Evolutionary conservation across 768 basidiomycete genomes (phyloP).

Genomic region (Amanita polypyramis): DNA sequence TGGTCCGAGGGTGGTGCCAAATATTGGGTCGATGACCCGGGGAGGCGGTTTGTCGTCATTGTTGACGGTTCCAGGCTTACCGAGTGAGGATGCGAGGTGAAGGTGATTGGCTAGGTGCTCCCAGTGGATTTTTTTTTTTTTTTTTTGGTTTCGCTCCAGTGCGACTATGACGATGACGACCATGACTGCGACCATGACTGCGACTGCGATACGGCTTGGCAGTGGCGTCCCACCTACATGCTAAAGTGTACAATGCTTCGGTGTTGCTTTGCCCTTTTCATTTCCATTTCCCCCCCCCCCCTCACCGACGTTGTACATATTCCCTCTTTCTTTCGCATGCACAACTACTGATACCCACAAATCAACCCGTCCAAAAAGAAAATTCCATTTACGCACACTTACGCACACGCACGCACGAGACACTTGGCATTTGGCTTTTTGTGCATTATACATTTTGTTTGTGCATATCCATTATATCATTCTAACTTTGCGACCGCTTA

Average conservation of each 20-base stretch:
- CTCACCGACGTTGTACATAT: neutral
- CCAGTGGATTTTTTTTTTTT: neutral
- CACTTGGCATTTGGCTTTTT: neutral
- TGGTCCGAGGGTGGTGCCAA: conserved; percentile 25
- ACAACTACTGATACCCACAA: neutral
- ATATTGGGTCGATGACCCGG: conserved; percentile 24
- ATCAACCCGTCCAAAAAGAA: neutral
- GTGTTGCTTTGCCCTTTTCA: neutral
- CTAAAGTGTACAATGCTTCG: neutral
- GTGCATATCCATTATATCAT: conserved; percentile 12
- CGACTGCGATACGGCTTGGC: neutral
- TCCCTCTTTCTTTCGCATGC: conserved; percentile 4
- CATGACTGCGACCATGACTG: neutral
- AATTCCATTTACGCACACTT: no score
- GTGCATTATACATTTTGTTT: conserved; percentile 13
- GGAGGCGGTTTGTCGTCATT: conserved; percentile 19
- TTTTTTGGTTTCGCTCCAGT: no score
- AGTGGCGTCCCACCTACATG: neutral
- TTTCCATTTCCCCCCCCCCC: conserved; percentile 1
- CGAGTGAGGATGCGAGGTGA: neutral
- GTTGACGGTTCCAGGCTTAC: conserved; percentile 22
- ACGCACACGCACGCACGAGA: no score
- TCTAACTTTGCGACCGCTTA: no score
- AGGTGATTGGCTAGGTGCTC: neutral
- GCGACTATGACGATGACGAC: neutral